A percentile compares a stretch with the other conserved stretches of the same genome.
Conservation (phyloP, 139 green algal species). For the Chlamydomonas eustigma region DNA sequence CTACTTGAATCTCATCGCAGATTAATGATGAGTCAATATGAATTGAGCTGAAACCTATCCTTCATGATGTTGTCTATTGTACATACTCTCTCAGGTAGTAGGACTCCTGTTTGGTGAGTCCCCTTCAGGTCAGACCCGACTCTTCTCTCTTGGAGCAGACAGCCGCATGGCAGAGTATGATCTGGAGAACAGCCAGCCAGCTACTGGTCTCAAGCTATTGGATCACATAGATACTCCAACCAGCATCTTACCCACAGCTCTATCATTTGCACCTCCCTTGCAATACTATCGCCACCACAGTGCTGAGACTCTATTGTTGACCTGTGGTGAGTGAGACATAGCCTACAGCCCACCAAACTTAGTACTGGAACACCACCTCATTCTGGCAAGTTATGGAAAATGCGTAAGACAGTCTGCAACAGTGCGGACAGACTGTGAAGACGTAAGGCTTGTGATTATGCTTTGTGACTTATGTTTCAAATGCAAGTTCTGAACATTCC, state of each 20-base stretch:
- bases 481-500: no score
- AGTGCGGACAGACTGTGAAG: no score
- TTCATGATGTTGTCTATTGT: no score
- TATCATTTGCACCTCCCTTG: conserved; percentile 63
- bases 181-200: conserved; percentile 28
- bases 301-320: conserved; percentile 59
- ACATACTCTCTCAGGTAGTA: conserved; percentile 29
- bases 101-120: conserved; percentile 57
- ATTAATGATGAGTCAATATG: no score
- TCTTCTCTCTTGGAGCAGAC: conserved; percentile 68
- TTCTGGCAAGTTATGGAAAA: no score
- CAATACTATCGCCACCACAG: conserved; percentile 51
- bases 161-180: conserved; percentile 62
- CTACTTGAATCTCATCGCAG: no score
- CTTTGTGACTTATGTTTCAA: no score
- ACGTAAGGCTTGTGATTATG: no score
- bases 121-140: conserved; percentile 47
- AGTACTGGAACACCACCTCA: no score
- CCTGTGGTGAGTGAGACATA: conserved; percentile 40
- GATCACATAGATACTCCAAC: conserved; percentile 26
- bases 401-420: no score
- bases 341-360: no score
- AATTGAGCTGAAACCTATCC: no score
- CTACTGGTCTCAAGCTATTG: conserved; percentile 32
- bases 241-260: conserved; percentile 32